Percentiles rank a stretch among this genome's conserved stretches.
Conservation (phyloP, 2,329 filamentous ascomycete species). For the Hypoxylon sp. region DNA sequence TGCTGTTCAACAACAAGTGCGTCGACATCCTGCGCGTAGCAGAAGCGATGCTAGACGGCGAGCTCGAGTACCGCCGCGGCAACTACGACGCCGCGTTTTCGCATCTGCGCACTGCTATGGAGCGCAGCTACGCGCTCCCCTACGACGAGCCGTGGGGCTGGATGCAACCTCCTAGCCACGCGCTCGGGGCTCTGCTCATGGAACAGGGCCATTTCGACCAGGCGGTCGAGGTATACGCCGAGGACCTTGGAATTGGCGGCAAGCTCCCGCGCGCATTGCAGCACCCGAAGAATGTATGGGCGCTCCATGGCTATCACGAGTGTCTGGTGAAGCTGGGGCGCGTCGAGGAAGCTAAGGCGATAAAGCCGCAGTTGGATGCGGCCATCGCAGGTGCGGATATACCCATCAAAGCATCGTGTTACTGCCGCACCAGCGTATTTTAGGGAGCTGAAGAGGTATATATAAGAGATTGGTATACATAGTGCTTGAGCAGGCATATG, state of each 20-base stretch:
- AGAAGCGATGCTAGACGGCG: slow-evolving; percentile 77
- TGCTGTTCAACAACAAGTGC: slow-evolving; percentile 76
- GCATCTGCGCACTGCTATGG: slow-evolving; percentile 68
- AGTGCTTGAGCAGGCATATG: slow-evolving; percentile 3
- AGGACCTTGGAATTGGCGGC: slow-evolving; percentile 71
- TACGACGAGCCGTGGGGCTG: slow-evolving; percentile 84
- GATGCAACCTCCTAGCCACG: slow-evolving; percentile 81
- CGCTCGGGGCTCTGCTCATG: slow-evolving; percentile 75
- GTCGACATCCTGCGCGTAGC: slow-evolving; percentile 68
- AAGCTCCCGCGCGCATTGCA: slow-evolving; percentile 72
- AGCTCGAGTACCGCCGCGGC: slow-evolving; percentile 76
- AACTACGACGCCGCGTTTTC: slow-evolving; percentile 70
- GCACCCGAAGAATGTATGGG: slow-evolving; percentile 82
- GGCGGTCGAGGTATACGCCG: slow-evolving; percentile 68
- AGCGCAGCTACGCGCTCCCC: slow-evolving; percentile 71
- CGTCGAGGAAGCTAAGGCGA: slow-evolving; percentile 53
- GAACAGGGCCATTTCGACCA: slow-evolving; percentile 72
- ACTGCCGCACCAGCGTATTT: slow-evolving; percentile 48
- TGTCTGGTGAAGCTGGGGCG: slow-evolving; percentile 70
- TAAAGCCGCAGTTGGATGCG: slow-evolving; percentile 46
- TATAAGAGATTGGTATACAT: neutral
- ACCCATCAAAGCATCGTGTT: slow-evolving; percentile 54
- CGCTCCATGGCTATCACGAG: slow-evolving; percentile 79
- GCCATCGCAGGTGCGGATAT: slow-evolving; percentile 49
- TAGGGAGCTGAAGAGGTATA: slow-evolving; percentile 2